These are phyloP conservation scores for Chlorella variabilis DNA, from an alignment of 163 green algal genomes.

Conservation along the genomic window DNA sequence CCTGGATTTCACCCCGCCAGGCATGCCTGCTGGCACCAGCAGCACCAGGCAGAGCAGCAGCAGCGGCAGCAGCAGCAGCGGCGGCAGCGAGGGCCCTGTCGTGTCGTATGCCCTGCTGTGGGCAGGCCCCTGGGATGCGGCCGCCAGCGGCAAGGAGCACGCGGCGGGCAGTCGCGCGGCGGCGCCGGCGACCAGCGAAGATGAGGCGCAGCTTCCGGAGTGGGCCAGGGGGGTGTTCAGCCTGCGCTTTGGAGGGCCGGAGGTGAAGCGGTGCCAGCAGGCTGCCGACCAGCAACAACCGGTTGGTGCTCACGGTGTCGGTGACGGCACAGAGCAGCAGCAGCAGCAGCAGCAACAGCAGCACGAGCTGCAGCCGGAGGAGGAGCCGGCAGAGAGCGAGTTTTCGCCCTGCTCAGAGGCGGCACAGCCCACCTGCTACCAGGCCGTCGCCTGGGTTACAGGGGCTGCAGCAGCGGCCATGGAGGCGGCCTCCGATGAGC, in stretches of 20 bases:
- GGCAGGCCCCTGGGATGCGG: slow-evolving; percentile 15
- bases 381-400: background rate
- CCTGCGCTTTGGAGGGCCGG: slow-evolving; percentile 47
- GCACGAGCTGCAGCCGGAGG: slow-evolving; percentile 9
- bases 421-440: background rate
- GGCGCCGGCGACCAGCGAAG: background rate
- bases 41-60: no score
- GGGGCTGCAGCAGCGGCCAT: slow-evolving; percentile 55
- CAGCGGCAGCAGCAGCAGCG: background rate
- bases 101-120: slow-evolving; percentile 55
- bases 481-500: slow-evolving; percentile 47
- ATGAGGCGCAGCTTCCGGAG: slow-evolving; percentile 3
- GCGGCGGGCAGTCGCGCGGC: no score
- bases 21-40: background rate
- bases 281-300: background rate
- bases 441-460: slow-evolving; percentile 64
- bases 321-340: background rate
- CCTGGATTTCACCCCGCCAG: slow-evolving; percentile 30
- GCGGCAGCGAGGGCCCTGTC: background rate
- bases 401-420: background rate
- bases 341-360: background rate
- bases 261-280: slow-evolving; percentile 39
- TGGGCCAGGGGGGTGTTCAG: slow-evolving; percentile 32
- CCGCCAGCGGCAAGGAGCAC: background rate
- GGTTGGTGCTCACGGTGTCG: no score